Evolutionary conservation across 805 yeast species (phyloP).

Genomic region (Ogataea siamensis): DNA sequence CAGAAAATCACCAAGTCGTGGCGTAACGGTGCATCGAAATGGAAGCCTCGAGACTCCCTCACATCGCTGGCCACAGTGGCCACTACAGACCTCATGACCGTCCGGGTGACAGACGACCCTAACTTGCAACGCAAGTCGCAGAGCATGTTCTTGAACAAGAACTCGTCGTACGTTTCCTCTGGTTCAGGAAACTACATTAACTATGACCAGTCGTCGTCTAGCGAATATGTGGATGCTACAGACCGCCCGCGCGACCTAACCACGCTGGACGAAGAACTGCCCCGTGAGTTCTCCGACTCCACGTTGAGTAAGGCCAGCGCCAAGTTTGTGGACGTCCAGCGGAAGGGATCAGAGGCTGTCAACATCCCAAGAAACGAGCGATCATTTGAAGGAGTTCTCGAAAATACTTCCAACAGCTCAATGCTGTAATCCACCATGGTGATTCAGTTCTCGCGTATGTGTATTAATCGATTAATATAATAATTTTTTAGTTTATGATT

Average conservation of each 20-base stretch:
- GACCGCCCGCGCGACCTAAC: constrained; percentile 13
- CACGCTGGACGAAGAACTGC: constrained; percentile 16
- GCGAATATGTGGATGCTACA: constrained; percentile 16
- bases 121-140: constrained; percentile 39
- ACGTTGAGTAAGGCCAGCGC: constrained; percentile 30
- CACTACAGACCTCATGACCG: constrained; percentile 78
- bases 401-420: constrained; percentile 16
- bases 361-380: constrained; percentile 29
- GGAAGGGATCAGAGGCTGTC: constrained; percentile 42
- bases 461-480: constrained; percentile 3
- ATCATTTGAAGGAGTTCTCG: constrained; percentile 25
- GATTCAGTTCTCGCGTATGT: constrained; percentile 10
- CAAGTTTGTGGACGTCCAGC: constrained; percentile 47
- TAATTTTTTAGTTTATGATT: not conserved
- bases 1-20: constrained; percentile 53
- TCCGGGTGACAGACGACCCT: constrained; percentile 67
- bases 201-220: constrained; percentile 14
- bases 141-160: constrained; percentile 32
- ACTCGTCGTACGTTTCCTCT: constrained; percentile 17
- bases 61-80: constrained; percentile 80
- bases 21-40: constrained; percentile 46
- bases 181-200: constrained; percentile 18
- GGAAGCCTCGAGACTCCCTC: constrained; percentile 60
- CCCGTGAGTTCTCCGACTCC: constrained; percentile 15
- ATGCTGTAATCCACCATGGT: constrained; percentile 11